These are phyloP conservation scores for Dendrobium catenatum DNA, from an alignment of 106 monocot genomes.

Conservation along the genomic window DNA sequence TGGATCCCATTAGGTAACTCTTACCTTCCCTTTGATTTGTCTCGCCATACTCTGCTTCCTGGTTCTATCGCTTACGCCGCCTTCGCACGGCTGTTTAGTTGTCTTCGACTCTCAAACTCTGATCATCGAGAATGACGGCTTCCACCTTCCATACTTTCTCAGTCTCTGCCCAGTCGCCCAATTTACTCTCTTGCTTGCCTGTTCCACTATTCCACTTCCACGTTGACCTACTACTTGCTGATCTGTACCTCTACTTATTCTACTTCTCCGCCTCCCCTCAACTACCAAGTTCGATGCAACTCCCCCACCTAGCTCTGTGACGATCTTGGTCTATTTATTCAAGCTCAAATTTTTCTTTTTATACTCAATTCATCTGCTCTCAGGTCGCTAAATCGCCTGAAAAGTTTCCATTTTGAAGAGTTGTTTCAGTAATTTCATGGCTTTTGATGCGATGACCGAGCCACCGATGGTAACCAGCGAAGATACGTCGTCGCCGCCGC, in stretches of 20 bases:
- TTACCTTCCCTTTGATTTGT: too few species aligned
- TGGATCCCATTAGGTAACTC: neutral
- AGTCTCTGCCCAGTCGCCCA: neutral
- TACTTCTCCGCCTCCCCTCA: neutral
- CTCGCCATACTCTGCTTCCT: too few species aligned
- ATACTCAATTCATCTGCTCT: too few species aligned
- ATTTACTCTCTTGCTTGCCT: neutral
- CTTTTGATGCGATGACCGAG: neutral
- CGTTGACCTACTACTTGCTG: conserved; percentile 1
- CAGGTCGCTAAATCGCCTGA: too few species aligned
- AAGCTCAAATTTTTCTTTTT: too few species aligned
- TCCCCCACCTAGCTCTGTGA: neutral
- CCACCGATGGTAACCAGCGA: neutral
- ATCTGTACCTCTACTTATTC: neutral
- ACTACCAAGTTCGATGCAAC: neutral
- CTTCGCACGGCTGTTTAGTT: neutral
- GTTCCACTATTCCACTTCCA: neutral
- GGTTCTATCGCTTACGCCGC: too few species aligned
- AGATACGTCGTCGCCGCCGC: neutral
- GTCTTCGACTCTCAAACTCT: neutral
- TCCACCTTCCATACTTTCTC: neutral
- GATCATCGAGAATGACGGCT: neutral
- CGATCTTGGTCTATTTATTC: too few species aligned
- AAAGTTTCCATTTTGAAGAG: neutral
- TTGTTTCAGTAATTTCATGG: neutral